Evolutionary conservation across 805 yeast species (phyloP).

Genomic region (Starmerella scarabaei): DNA sequence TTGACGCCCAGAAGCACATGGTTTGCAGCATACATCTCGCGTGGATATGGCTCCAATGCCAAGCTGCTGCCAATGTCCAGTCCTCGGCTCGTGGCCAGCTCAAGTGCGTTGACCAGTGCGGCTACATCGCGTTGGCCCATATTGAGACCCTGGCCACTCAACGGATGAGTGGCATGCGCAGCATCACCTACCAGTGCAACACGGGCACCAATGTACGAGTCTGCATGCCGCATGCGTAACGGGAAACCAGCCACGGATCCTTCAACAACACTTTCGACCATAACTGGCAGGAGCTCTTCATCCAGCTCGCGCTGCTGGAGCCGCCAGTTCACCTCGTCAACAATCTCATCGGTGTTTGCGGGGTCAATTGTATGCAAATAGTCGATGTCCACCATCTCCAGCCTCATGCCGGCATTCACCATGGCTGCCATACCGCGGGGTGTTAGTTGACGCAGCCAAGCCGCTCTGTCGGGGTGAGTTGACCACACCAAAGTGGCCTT

Average conservation of each 20-base stretch:
- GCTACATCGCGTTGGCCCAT: conserved; percentile 95
- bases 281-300: conserved; percentile 55
- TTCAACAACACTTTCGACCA: conserved; percentile 43
- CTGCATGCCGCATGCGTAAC: conserved; percentile 76
- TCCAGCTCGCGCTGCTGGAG: conserved; percentile 44
- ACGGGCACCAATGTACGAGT: conserved; percentile 69
- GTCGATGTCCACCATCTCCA: conserved; percentile 62
- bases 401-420: conserved; percentile 76
- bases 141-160: conserved; percentile 95
- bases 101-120: conserved; percentile 53
- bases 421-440: conserved; percentile 53
- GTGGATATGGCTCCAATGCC: conserved; percentile 76
- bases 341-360: conserved; percentile 32
- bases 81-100: conserved; percentile 60
- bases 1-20: conserved; percentile 75
- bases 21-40: conserved; percentile 67
- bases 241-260: conserved; percentile 81
- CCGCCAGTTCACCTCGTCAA: conserved; percentile 67
- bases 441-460: conserved; percentile 43
- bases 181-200: conserved; percentile 96
- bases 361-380: conserved; percentile 42
- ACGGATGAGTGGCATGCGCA: conserved; percentile 93
- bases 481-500: conserved; percentile 93
- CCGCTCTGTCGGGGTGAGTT: conserved; percentile 61
- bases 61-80: conserved; percentile 73